Base-by-base conservation (phyloP, 208 protist species). In the Vickermania spadyakhi region DNA sequence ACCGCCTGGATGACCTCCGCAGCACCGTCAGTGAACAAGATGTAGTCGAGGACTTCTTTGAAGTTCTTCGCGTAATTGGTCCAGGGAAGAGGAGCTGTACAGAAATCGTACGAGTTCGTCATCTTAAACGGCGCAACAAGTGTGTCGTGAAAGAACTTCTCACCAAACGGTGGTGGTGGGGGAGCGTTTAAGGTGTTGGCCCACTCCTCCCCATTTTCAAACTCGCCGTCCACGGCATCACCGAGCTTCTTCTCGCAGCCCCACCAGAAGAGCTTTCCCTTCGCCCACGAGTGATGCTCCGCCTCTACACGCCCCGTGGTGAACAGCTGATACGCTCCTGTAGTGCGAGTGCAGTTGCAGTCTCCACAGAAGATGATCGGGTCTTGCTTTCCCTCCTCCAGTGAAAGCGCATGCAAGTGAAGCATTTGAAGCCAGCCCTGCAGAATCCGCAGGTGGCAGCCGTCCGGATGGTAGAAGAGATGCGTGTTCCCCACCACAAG, bases 61-160 rank as follows among this genome's bases (percentile, higher is more conserved):
- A 96, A 96, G 27, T 79, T 84, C 61, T 89, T 76, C 22, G 85
- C 82, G 70, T 84, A 94, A 74, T 96, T 96, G 7, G 91, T 94
- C 86, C 86, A 94, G 31, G 68, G 79, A 65, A 92, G 49, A 11
- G 72, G 52, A 1, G 72, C 71, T 29, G 84, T 75, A 7, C 68
- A 89, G 53, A 70, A 61, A 36, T 73, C 70, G 66, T 93, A 91
- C 7, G 77, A 62, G 58, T 92, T 84, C 30, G 56, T 65, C 21
- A 92, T 58, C 0, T 55, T 59, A 31, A 89, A 25, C 31, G 79
- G 77, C 3, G 66, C 72, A 23, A 66, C 49, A 42, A 89, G 64
- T 1, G 62, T 41, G 14, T 74, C 61, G 31, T 60, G 66, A 53
- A 82, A 84, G 31, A 68, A 81, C 18, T 75, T 58, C 31, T 58